Base-by-base conservation (phyloP, 2,329 filamentous ascomycete species). In the Cercospora canescens region DNA sequence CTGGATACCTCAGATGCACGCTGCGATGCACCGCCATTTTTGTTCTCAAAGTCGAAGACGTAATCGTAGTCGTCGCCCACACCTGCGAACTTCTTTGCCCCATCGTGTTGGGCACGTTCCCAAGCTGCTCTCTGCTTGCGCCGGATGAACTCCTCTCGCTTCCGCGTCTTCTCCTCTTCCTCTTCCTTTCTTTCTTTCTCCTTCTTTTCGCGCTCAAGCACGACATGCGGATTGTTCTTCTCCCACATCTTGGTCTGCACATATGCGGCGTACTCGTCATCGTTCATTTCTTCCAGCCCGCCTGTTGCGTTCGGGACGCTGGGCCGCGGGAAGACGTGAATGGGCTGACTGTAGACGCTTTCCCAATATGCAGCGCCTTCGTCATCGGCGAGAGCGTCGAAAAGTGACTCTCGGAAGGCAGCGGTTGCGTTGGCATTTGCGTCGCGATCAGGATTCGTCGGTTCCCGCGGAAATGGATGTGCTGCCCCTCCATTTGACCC, bases 291-390 rank as follows among this genome's bases (percentile, higher is more conserved):
- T 78, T 97, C 93, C 12, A 97, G 82, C 65, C 85, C 82, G 16
- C 86, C 87, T 41, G 72, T 80, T 59, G 70, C 80, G 60, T 74
- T 88, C 78, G 68, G 86, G 86, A 75, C 82, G 0, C 84, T 83
- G 0, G 87, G 79, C 75, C 96, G 96, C 3, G 87, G 77, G 76
- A 96, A 97, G 6, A 88, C 87, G 79, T 97, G 93, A 58, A 98
- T 91, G 0, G 95, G 94, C 77, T 98, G 94, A 1, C 93, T 94
- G 79, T 98, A 99, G n/a, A 99, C 92, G 16, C 88, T 88, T 78
- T 97, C 91, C 95, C 95, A 99, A 81, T 95, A 99, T 7, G 89
- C 87, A 1, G 95, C 95, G 55, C 94, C 95, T 80, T 99, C 95
- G 76, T 98, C 94, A 79, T 99, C 95, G 39, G 93, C 94, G 79